Percentiles rank a stretch among this genome's conserved stretches.
These are phyloP conservation scores for Ophidiomyces ophidiicola DNA, from an alignment of 2,329 filamentous ascomycete species.

Conservation along the genomic window DNA sequence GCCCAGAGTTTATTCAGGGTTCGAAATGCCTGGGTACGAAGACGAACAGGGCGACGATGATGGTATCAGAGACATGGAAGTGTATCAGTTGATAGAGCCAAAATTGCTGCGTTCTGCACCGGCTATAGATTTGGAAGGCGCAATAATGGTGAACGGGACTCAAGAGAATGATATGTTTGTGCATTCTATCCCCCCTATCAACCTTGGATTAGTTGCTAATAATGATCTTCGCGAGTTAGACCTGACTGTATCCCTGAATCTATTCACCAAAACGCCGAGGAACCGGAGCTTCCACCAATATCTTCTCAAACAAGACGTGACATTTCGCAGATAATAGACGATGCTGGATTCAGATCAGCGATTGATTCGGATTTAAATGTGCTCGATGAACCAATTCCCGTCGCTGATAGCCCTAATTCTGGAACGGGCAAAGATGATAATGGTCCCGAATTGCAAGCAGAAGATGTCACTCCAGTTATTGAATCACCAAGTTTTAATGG, in stretches of 20 bases:
- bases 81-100: conserved; percentile 54
- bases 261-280: conserved; percentile 6
- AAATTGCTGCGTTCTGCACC: conserved; percentile 45
- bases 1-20: conserved; percentile 61
- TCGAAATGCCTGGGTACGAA: conserved; percentile 59
- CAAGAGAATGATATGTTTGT: conserved; percentile 30
- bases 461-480: conserved; percentile 7
- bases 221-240: conserved; percentile 11
- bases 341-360: conserved; percentile 39
- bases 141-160: conserved; percentile 21
- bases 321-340: conserved; percentile 37
- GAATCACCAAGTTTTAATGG: conserved; percentile 12
- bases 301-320: conserved; percentile 29
- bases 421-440: conserved; percentile 3
- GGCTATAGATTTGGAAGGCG: conserved; percentile 15
- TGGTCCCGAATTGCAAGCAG: not conserved
- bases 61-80: conserved; percentile 48
- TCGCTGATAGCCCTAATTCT: not conserved
- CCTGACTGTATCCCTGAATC: conserved; percentile 7
- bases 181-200: conserved; percentile 19
- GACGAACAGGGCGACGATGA: conserved; percentile 45
- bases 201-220: conserved; percentile 11
- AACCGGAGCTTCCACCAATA: conserved; percentile 17
- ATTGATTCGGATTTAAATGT: conserved; percentile 29
- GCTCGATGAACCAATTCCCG: not conserved